phyloP scores from a whole-genome alignment of 352 stramenopile genomes.

The Pythium phragmiticola region DNA sequence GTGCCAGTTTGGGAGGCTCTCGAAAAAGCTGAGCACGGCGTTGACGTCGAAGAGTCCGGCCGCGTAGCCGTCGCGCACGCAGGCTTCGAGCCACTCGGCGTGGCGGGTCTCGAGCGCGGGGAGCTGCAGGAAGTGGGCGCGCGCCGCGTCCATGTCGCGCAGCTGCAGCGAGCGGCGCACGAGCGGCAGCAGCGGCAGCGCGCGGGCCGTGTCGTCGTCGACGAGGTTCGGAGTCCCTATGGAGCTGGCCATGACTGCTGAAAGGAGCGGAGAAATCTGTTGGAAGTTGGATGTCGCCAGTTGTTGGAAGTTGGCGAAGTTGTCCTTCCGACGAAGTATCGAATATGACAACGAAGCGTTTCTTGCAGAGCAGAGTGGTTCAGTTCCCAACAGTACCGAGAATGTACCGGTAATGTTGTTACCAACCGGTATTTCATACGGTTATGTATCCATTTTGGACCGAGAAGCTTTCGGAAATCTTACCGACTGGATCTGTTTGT shows the following conservation, averaged over 20 bases:
- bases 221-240: background rate
- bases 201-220: conserved; percentile 1
- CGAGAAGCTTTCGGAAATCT: too few species aligned
- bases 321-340: too few species aligned
- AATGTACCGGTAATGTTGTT: too few species aligned
- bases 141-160: conserved; percentile 56
- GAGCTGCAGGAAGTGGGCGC: conserved; percentile 54
- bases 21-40: conserved; percentile 67
- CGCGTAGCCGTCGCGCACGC: conserved; percentile 66
- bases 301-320: background rate
- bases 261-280: background rate
- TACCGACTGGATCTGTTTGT: too few species aligned
- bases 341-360: too few species aligned
- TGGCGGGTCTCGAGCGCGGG: conserved; percentile 45
- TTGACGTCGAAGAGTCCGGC: conserved; percentile 60
- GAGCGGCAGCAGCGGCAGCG: conserved; percentile 15
- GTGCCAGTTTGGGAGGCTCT: conserved; percentile 61
- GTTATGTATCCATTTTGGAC: too few species aligned
- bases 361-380: too few species aligned
- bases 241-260: conserved; percentile 1
- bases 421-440: too few species aligned
- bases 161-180: conserved; percentile 38
- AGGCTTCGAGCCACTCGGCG: conserved; percentile 44
- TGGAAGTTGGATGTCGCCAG: conserved; percentile 3
- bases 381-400: too few species aligned